A percentile compares a stretch with the other conserved stretches of the same genome.
Conservation (phyloP, 2,329 filamentous ascomycete species). For the Monosporascus sp. region DNA sequence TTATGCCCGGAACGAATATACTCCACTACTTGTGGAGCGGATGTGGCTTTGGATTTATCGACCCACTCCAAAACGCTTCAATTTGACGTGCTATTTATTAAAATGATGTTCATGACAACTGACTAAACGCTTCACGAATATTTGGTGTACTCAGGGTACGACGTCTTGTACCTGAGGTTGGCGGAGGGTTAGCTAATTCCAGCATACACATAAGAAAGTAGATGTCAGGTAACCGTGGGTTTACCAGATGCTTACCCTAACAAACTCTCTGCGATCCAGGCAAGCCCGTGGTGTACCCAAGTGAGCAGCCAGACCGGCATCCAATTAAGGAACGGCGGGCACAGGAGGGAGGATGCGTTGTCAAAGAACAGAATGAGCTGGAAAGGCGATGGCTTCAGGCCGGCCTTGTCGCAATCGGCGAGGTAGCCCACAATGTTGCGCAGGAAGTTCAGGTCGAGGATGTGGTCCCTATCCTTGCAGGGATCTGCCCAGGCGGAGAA, state of each 20-base stretch:
- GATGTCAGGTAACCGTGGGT: no score
- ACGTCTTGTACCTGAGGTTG: no score
- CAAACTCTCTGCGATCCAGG: conserved; percentile 5
- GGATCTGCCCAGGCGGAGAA: conserved; percentile 12
- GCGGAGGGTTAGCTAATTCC: no score
- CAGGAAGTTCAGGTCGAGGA: conserved; percentile 11
- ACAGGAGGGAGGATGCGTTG: conserved; percentile 6
- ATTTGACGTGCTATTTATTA: no score
- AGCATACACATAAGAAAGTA: no score
- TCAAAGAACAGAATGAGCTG: conserved; percentile 12
- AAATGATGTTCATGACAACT: no score
- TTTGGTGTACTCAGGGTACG: no score
- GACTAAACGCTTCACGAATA: no score
- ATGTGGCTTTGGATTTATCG: no score
- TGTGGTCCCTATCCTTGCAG: conserved; percentile 6
- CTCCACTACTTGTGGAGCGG: no score
- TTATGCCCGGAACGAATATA: no score
- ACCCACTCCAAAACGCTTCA: no score
- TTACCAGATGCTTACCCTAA: conserved; percentile 5
- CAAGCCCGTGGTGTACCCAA: conserved; percentile 5
- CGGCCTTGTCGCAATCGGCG: conserved; percentile 7
- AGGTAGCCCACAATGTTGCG: conserved; percentile 13
- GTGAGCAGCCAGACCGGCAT: conserved; percentile 10
- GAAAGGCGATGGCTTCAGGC: conserved; percentile 8
- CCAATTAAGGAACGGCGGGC: conserved; percentile 13